Base-by-base conservation (phyloP, 441 rosid species). In the Croton laevigatus region DNA sequence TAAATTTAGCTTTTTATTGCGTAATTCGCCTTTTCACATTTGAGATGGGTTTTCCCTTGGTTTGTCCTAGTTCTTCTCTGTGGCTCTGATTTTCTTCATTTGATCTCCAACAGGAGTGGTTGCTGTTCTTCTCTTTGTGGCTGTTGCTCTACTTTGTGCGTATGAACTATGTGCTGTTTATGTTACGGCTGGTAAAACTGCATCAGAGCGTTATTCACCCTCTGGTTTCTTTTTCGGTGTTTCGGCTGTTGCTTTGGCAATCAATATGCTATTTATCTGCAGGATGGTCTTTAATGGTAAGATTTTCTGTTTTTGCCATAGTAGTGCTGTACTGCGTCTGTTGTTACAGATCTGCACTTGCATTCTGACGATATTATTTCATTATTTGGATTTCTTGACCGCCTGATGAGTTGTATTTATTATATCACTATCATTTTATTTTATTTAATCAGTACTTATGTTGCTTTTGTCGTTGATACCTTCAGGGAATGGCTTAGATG, bases 151-250 rank as follows among this genome's bases (percentile, higher is more conserved):
- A 59, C 97, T 96, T 59, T 96, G 99, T 73, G 97, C 97, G 54
- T 96, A 96, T 80, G 99, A 96, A 81, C 89, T 96, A 55, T 93
- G 97, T 81, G 99, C 98, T 79, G 98, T 93, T 68, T 96, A 96
- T 82, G 96, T 96, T 70, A 94, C 97, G 40, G 92, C 97, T 75
- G 90, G 98, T 73, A 85, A 85, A 23, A 85, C 82, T 81, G 98
- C 98, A 71, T 92, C 99, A 40, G 91, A 88, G 83, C 89, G 86
- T 52, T 96, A 91, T 85, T 96, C 98, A 64, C 95, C 98, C 38
- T 96, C 98, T 68, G 99, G 98, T 70, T 94, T 96, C 90, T 91
- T 96, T 81, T 96, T 96, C 71, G 98, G 98, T 68, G 97, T 96
- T 52, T 94, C 99, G 9, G 99, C 98, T 63, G 93, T 94, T 71